Base-by-base conservation (phyloP, 2,329 filamentous ascomycete genomes). In the Emmonsiellopsis sp. region DNA sequence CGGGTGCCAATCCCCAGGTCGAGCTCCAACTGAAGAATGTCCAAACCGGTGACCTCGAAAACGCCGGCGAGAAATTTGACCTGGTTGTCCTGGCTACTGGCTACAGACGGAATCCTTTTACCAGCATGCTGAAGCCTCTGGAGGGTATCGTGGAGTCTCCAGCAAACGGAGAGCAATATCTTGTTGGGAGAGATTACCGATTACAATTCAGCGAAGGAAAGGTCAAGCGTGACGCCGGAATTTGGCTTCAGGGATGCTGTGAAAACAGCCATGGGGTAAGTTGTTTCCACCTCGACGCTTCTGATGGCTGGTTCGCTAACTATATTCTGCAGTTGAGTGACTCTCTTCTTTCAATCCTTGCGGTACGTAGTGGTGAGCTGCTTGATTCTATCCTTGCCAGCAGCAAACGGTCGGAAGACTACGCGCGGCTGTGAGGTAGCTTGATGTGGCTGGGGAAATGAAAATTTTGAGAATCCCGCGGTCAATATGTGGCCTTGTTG, bases 211-310 rank as follows among this genome's bases (percentile, higher is more conserved):
- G 80, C 48, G 73, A 80, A 1, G 84, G 80, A 33, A 77, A 80
- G 47, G 85, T 97, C 36, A 79, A 82, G n/a, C 66, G 77, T 0
- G 82, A 84, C 44, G 86, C 88, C 11, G 91, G 91, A 3, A 77
- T 97, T 55, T 97, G 88, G 86, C 76, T 97, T 62, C 93, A 97
- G 69, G 92, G 92, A 34, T 96, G 91, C 74, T 94, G 90, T 67
- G 91, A 97, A 75, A 83, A 79, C 57, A 95, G 90, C 36, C 92
- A 97, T 69, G 92, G 92, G 55, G 56, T 58, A 53, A 48, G 56
- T 52, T n/a, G 37, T 17, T 36, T 47, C 6, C 13, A 13, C 27
- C 5, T 7, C 32, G 17, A 8, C 31, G 14, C 17, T 40, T 33
- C 32, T 34, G 31, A 1, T 44, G 17, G 21, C 31, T 31, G 13